A percentile compares a stretch with the other conserved stretches of the same genome.
phyloP scores from a whole-genome alignment of 2,329 filamentous ascomycete species.

The Exophiala sideris region DNA sequence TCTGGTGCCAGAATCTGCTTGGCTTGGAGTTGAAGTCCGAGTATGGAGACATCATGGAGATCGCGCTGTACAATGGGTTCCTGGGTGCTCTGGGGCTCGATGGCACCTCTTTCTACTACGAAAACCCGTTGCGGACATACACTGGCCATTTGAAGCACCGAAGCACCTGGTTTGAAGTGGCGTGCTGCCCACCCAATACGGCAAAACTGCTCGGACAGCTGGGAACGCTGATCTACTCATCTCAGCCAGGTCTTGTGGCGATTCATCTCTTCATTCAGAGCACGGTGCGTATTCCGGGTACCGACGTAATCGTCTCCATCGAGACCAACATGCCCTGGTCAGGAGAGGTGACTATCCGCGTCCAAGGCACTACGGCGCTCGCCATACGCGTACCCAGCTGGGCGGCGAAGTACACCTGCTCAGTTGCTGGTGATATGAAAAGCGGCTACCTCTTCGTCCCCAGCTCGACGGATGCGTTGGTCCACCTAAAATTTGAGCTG shows the following conservation, averaged over 20 bases:
- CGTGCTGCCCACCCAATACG: slow-evolving; percentile 60
- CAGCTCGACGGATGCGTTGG: slow-evolving; percentile 41
- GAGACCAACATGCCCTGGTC: slow-evolving; percentile 57
- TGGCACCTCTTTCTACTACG: slow-evolving; percentile 58
- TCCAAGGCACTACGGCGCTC: slow-evolving; percentile 37
- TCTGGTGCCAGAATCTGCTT: slow-evolving; percentile 1
- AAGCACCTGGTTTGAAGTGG: slow-evolving; percentile 59
- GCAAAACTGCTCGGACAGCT: slow-evolving; percentile 55
- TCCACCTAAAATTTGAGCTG: slow-evolving; percentile 23
- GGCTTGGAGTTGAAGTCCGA: slow-evolving; percentile 41
- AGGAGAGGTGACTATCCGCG: slow-evolving; percentile 31
- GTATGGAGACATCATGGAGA: slow-evolving; percentile 59
- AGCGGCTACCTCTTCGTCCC: slow-evolving; percentile 4
- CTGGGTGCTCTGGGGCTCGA: slow-evolving; percentile 56
- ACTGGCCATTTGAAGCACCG: slow-evolving; percentile 50
- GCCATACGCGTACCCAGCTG: slow-evolving; percentile 47
- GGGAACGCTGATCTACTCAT: slow-evolving; percentile 55
- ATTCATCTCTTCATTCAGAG: slow-evolving; percentile 56
- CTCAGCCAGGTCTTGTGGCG: slow-evolving; percentile 39
- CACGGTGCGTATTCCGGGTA: slow-evolving; percentile 38
- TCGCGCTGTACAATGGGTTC: slow-evolving; percentile 59
- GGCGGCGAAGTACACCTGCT: neutral
- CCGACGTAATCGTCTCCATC: slow-evolving; percentile 46
- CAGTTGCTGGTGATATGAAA: neutral
- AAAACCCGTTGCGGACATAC: slow-evolving; percentile 54